Conservation (phyloP, 2,329 filamentous ascomycete species). For the Akanthomyces lecanii region DNA sequence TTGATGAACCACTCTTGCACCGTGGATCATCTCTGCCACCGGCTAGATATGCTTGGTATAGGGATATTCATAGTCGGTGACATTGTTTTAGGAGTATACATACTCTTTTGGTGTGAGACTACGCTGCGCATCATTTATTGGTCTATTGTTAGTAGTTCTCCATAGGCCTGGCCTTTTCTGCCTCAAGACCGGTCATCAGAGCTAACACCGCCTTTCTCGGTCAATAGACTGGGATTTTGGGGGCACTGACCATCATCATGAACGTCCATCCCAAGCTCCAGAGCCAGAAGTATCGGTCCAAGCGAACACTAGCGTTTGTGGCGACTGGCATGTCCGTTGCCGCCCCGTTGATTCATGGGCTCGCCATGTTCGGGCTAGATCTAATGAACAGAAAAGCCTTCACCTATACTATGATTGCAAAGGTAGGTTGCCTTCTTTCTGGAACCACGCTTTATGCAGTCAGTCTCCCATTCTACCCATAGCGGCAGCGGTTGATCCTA, state of each 20-base stretch:
- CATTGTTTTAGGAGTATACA: constrained; percentile 25
- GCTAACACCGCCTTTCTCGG: constrained; percentile 14
- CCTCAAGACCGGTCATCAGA: constrained; percentile 7
- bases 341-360: constrained; percentile 34
- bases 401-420: no score
- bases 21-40: no score
- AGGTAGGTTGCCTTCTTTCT: constrained; percentile 31
- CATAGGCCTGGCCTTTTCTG: constrained; percentile 15
- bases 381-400: constrained; percentile 27
- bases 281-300: constrained; percentile 28
- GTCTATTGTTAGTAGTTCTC: constrained; percentile 26
- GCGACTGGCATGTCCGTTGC: constrained; percentile 34
- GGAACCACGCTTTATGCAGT: constrained; percentile 36
- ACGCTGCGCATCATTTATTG: constrained; percentile 25
- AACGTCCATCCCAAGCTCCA: constrained; percentile 32
- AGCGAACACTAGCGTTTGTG: constrained; percentile 33
- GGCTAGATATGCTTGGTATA: no score
- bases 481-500: constrained; percentile 16
- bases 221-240: constrained; percentile 21
- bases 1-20: no score
- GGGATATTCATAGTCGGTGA: constrained; percentile 24
- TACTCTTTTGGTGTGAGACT: constrained; percentile 28
- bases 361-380: constrained; percentile 29
- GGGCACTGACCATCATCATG: constrained; percentile 29
- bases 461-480: constrained; percentile 23